These are phyloP conservation scores for Leccinum uliginosum DNA, from an alignment of 768 basidiomycete genomes.

Conservation along the genomic window DNA sequence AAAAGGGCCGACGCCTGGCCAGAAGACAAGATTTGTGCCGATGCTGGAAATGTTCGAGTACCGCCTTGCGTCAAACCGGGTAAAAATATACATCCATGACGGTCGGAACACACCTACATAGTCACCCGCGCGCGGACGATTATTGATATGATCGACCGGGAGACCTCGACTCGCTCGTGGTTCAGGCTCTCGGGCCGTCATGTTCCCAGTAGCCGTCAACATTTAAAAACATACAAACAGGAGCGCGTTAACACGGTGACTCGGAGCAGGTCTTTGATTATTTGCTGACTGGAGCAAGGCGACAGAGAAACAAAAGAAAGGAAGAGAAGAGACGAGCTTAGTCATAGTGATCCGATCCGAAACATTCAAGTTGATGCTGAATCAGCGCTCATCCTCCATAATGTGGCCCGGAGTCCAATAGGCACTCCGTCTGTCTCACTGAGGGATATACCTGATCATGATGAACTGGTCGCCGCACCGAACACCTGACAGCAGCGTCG, in stretches of 20 bases:
- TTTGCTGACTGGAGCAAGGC: no score
- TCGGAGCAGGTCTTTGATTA: not conserved
- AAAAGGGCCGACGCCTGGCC: not conserved
- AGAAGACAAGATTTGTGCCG: not conserved
- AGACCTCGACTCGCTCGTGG: no score
- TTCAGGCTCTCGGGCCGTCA: no score
- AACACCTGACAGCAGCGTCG: not conserved
- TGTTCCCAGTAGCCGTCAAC: not conserved
- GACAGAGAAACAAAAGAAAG: not conserved
- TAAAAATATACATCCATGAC: not conserved
- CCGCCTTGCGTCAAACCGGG: not conserved
- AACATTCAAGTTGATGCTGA: no score
- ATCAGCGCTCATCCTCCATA: no score
- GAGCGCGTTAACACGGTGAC: not conserved
- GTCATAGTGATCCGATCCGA: not conserved
- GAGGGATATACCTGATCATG: not conserved
- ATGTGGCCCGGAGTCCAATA: no score
- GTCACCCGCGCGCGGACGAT: no score
- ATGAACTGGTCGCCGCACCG: not conserved
- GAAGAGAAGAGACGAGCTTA: not conserved
- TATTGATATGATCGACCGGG: no score
- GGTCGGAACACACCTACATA: not conserved
- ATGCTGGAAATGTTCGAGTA: not conserved
- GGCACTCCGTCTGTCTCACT: not conserved
- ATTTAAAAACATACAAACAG: not conserved